Conservation (phyloP, 192 early-diverging fungal genomes). For the Entomortierella chlamydospora region DNA sequence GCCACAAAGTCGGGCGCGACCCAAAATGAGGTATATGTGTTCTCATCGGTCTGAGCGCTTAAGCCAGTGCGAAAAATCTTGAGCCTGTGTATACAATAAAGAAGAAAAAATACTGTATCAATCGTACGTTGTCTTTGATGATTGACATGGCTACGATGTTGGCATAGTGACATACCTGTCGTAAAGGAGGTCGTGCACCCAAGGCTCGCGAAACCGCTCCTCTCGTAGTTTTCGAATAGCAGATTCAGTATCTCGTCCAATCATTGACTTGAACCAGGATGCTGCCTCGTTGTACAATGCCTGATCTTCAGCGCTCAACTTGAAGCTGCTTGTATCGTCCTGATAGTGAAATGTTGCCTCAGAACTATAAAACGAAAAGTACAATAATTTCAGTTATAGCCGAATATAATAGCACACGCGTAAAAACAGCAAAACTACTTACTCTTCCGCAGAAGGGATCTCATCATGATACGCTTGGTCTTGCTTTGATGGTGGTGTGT, state of each 20-base stretch:
- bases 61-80: constrained; percentile 4
- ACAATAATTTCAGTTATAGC: constrained; percentile 2
- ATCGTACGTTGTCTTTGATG: too few relatives aligned
- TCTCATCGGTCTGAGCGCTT: constrained; percentile 7
- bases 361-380: constrained; percentile 16
- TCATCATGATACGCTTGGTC: constrained; percentile 12
- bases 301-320: background rate
- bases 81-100: background rate
- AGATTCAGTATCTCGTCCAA: constrained; percentile 1
- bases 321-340: background rate
- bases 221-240: constrained; percentile 14
- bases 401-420: too few relatives aligned
- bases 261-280: constrained; percentile 22
- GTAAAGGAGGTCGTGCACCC: constrained; percentile 22
- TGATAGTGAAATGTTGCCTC: too few relatives aligned
- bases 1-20: constrained; percentile 2
- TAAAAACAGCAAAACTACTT: constrained; percentile 18
- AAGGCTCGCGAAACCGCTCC: constrained; percentile 8
- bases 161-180: constrained; percentile 9
- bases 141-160: too few relatives aligned
- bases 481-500: constrained; percentile 11
- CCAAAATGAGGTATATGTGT: constrained; percentile 20
- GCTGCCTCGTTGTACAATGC: constrained; percentile 8
- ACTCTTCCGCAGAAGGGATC: constrained; percentile 10
- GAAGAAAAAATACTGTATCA: background rate